Base-by-base conservation (phyloP, 2,329 filamentous ascomycete species). In the Capronia americana region DNA sequence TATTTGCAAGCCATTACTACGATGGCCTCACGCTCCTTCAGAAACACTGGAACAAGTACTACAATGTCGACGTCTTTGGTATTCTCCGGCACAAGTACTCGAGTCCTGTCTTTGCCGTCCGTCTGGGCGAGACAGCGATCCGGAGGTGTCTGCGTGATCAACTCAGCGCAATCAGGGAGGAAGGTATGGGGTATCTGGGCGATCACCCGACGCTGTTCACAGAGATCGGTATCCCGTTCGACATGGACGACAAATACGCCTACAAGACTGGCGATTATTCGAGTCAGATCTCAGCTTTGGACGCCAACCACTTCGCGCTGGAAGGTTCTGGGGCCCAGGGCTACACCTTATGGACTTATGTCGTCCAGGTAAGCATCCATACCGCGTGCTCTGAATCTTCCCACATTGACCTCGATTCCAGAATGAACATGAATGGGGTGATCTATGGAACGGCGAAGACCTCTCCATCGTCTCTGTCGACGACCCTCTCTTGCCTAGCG, bases 361-460 rank as follows among this genome's bases (percentile, higher is more conserved):
- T 87, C 68, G 86, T 87, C 23, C 85, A 86, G 74, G 90, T 91
- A 82, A 75, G 84, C 71, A 44, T 44, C 17, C 14, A 34, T 34
- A 34, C 32, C 6, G 20, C 24, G 4, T 50, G 38, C 34, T 54
- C 20, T n/a, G 4, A n/a, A 51, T n/a, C 28, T 56, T 24, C 30
- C 7, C 24, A 11, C 44, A 20, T 54, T 65, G 28, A 69, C 26
- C 14, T 44, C 57, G 14, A 26, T 32, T 54, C 11, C 71, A 91
- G 85, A 99, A 98, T 76, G 90, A 90, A 68, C 95, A 99, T 75
- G 84, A 90, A 74, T 90, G 92, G 80, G 95, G 95, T 62, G 95
- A 99, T 74, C 88, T 92, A 71, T 99, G 95, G 95, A 99, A 99
- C 72, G 95, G 95, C 55, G 95, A 99, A 78, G 95, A 99, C 76